Evolutionary conservation across 495 filamentous ascomycete species (phyloP).

Genomic region (Neurospora tetraspora): DNA sequence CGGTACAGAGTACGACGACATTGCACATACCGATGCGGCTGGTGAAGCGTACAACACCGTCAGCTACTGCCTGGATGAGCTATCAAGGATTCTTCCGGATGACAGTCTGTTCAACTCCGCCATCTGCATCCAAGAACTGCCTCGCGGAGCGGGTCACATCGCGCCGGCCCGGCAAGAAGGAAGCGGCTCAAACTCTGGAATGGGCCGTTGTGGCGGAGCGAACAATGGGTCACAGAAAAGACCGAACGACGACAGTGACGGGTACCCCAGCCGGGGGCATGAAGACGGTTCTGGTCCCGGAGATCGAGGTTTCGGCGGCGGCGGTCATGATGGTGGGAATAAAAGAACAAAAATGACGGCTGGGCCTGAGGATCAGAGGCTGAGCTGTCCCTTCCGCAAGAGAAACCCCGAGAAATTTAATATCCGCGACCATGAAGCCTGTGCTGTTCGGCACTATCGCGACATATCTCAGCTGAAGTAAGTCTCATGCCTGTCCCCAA

Average conservation of each 20-base stretch:
- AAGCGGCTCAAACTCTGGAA: not conserved
- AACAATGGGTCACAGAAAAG: slow-evolving; percentile 2
- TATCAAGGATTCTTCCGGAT: slow-evolving; percentile 11
- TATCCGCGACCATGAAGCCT: slow-evolving; percentile 20
- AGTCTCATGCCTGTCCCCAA: not conserved
- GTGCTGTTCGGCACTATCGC: slow-evolving; percentile 17
- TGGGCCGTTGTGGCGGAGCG: not conserved
- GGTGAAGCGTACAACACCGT: slow-evolving; percentile 11
- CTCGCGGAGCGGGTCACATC: not conserved
- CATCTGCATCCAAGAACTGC: slow-evolving; percentile 2
- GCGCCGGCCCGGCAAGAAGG: not conserved
- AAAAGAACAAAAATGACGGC: not conserved
- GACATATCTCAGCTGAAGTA: slow-evolving; percentile 25
- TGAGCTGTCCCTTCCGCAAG: slow-evolving; percentile 30
- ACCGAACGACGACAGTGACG: slow-evolving; percentile 1
- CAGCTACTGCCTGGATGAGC: slow-evolving; percentile 18
- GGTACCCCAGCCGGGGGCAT: not conserved
- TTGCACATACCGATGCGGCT: slow-evolving; percentile 6
- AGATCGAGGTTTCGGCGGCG: not conserved
- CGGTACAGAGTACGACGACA: slow-evolving; percentile 16
- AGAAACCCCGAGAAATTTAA: slow-evolving; percentile 30
- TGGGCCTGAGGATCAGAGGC: not conserved
- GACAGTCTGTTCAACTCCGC: not conserved
- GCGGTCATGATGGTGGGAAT: not conserved
- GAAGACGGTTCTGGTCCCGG: not conserved